Evolutionary conservation across 164 flowering plant genomes (phyloP).

Genomic region (Stephania cephalantha): DNA sequence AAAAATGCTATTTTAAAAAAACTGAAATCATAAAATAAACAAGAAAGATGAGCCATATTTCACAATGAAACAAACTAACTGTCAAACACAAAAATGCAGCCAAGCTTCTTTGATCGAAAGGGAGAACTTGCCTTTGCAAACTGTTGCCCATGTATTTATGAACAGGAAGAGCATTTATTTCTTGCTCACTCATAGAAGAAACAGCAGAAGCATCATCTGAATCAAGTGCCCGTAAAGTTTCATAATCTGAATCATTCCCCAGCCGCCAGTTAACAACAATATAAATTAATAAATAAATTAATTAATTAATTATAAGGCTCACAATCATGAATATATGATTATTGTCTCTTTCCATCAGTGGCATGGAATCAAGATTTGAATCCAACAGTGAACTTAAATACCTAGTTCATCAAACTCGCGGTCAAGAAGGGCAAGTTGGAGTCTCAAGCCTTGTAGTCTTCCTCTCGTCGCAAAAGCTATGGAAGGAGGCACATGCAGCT

Average conservation of each 20-base stretch:
- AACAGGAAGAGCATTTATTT: conserved; percentile 91
- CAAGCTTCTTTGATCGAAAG: not conserved
- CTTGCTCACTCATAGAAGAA: conserved; percentile 91
- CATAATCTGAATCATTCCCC: conserved; percentile 59
- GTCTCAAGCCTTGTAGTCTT: conserved; percentile 78
- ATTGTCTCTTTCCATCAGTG: not conserved
- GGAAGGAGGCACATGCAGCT: conserved; percentile 85
- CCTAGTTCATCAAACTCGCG: conserved; percentile 99
- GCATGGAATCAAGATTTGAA: not conserved
- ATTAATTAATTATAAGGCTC: not conserved
- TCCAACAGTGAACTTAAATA: conserved; percentile 16
- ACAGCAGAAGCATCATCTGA: conserved; percentile 44
- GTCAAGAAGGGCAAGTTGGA: conserved; percentile 98
- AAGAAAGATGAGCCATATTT: not conserved
- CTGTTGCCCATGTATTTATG: conserved; percentile 67
- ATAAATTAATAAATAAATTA: no score
- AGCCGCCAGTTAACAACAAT: no score
- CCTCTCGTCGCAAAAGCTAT: conserved; percentile 92
- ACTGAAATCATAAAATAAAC: no score
- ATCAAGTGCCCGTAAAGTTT: conserved; percentile 69
- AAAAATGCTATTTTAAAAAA: no score
- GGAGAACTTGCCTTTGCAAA: conserved; percentile 40
- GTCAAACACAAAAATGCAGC: conserved; percentile 6
- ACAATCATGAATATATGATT: not conserved
- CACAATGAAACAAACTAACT: not conserved